A percentile compares a stretch with the other conserved stretches of the same genome.
Conservation (phyloP, 2,329 filamentous ascomycete genomes). For the Verticillium nonalfalfae region DNA sequence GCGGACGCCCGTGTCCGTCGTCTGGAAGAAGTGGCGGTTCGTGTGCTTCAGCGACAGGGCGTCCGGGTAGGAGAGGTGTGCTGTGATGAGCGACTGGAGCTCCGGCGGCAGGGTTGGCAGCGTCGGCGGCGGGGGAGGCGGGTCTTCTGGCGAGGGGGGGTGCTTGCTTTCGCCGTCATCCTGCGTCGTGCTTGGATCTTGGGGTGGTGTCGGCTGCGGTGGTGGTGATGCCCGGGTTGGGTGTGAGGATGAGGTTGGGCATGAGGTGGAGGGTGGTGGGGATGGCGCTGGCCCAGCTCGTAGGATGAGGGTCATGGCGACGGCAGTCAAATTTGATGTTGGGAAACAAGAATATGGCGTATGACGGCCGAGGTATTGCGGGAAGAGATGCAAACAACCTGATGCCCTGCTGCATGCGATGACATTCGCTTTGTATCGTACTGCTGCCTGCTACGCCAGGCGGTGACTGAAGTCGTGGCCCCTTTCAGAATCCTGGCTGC, state of each 20-base stretch:
- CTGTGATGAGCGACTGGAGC: constrained; percentile 57
- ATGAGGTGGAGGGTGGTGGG: neutral
- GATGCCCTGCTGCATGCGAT: too few species aligned
- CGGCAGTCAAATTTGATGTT: neutral
- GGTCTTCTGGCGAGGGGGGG: neutral
- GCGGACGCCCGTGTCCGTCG: constrained; percentile 59
- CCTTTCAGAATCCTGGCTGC: neutral
- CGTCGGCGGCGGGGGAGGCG: constrained; percentile 5
- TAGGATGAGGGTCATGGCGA: neutral
- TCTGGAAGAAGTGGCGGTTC: constrained; percentile 53
- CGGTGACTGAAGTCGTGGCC: neutral
- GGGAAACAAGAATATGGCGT: neutral
- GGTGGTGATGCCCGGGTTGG: neutral
- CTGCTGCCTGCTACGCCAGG: neutral
- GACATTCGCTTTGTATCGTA: neutral
- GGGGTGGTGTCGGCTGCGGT: neutral
- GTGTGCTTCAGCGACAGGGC: constrained; percentile 65
- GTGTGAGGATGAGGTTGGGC: neutral
- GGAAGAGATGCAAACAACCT: neutral
- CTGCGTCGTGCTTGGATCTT: neutral
- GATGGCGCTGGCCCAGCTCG: neutral
- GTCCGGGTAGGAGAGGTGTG: constrained; percentile 61
- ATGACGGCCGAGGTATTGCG: neutral
- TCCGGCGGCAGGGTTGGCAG: constrained; percentile 55
- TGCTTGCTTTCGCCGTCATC: neutral